Conservation (phyloP, 2,329 filamentous ascomycete species). For the Pseudogymnoascus sp. region DNA sequence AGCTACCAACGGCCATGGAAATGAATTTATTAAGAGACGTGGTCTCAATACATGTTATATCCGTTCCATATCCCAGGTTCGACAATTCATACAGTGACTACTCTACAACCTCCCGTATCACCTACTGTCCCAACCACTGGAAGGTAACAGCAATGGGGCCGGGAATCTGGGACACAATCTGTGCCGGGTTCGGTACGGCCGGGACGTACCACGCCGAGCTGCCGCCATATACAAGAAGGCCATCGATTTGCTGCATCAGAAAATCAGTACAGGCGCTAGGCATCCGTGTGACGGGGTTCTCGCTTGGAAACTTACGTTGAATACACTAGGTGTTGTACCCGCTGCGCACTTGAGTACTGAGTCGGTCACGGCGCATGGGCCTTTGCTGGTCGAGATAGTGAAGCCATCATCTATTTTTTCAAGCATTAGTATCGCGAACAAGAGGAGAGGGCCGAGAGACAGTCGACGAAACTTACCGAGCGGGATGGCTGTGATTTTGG, state of each 20-base stretch:
- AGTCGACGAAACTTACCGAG: neutral
- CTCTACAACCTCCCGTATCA: neutral
- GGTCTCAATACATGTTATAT: neutral
- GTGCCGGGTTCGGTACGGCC: constrained; percentile 12
- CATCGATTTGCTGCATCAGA: neutral
- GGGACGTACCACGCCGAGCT: constrained; percentile 18
- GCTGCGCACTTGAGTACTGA: neutral
- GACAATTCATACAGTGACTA: neutral
- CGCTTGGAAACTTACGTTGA: constrained; percentile 29
- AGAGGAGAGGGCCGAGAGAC: neutral
- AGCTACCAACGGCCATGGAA: neutral
- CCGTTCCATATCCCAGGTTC: neutral
- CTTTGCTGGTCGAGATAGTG: constrained; percentile 1
- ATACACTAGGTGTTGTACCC: neutral
- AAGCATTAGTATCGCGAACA: neutral
- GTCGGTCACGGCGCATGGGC: neutral
- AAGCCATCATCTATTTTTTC: constrained; percentile 19
- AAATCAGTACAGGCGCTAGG: neutral
- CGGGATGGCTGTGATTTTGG: neutral
- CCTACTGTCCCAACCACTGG: constrained; percentile 13
- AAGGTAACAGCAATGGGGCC: constrained; percentile 17
- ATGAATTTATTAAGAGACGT: neutral
- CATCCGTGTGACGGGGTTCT: neutral
- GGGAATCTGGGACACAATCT: neutral
- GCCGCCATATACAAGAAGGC: constrained; percentile 13